phyloP scores from a whole-genome alignment of 352 stramenopile genomes.

The Phytophthora boehmeriae region DNA sequence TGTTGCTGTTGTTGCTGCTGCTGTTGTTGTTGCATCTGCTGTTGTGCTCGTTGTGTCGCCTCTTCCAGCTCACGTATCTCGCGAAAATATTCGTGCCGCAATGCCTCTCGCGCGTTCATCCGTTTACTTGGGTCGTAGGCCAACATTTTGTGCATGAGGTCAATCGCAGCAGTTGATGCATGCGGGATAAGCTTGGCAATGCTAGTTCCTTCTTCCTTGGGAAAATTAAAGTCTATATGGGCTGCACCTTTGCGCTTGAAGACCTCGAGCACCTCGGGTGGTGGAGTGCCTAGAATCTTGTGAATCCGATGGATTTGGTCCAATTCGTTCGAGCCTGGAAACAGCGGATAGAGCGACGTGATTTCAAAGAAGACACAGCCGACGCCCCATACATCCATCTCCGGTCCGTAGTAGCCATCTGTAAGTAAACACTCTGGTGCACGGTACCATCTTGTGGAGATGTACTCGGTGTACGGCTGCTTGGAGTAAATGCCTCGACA shows the following conservation, averaged over 20 bases:
- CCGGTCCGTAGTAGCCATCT: conserved; percentile 94
- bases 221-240: conserved; percentile 94
- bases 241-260: conserved; percentile 91
- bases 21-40: conserved; percentile 39
- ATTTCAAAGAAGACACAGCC: conserved; percentile 98
- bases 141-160: conserved; percentile 90
- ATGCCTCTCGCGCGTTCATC: conserved; percentile 88
- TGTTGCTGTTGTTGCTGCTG: conserved; percentile 42
- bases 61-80: conserved; percentile 88
- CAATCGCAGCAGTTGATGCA: conserved; percentile 81
- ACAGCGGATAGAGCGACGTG: conserved; percentile 93
- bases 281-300: conserved; percentile 93
- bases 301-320: conserved; percentile 97
- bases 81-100: conserved; percentile 91
- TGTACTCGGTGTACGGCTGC: conserved; percentile 97
- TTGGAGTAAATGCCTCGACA: conserved; percentile 96
- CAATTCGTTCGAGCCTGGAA: conserved; percentile 94
- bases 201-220: conserved; percentile 83
- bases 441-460: conserved; percentile 96
- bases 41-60: conserved; percentile 38
- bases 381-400: conserved; percentile 97
- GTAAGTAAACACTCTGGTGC: conserved; percentile 95
- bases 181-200: conserved; percentile 91
- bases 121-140: conserved; percentile 90
- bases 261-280: conserved; percentile 83